These are phyloP conservation scores for Fusarium chaquense DNA, from an alignment of 2,329 filamentous ascomycete genomes.

Conservation along the genomic window DNA sequence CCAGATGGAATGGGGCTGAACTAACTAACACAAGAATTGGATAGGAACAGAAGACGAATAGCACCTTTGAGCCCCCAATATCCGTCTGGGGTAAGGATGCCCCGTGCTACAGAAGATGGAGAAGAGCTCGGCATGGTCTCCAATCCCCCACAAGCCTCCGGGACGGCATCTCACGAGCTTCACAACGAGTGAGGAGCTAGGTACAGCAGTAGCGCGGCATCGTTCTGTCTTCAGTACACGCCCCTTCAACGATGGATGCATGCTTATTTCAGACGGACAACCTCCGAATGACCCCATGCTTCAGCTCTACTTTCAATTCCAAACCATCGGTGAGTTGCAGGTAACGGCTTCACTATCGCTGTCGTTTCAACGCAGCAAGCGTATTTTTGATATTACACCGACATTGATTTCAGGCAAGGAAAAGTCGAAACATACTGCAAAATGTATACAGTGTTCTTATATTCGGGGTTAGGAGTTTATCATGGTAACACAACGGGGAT, in stretches of 20 bases:
- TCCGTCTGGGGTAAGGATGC: conserved; percentile 23
- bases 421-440: background rate
- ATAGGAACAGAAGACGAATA: background rate
- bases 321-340: conserved; percentile 31
- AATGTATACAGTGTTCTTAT: conserved; percentile 13
- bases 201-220: conserved; percentile 19
- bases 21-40: background rate
- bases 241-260: conserved; percentile 21
- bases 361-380: conserved; percentile 6
- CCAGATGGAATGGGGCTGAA: background rate
- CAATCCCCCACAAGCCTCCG: conserved; percentile 18
- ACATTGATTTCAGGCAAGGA: background rate
- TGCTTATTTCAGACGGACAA: conserved; percentile 35
- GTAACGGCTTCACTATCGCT: conserved; percentile 20
- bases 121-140: conserved; percentile 16
- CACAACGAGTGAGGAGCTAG: conserved; percentile 5
- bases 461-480: conserved; percentile 31
- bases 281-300: conserved; percentile 36
- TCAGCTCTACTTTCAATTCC: conserved; percentile 13
- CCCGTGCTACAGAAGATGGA: conserved; percentile 18
- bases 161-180: conserved; percentile 30
- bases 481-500: conserved; percentile 14
- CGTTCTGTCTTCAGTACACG: conserved; percentile 12
- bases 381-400: conserved; percentile 34
- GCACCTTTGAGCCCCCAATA: conserved; percentile 15